Percentiles rank a stretch among this genome's conserved stretches.
phyloP scores from a whole-genome alignment of 306 rosid species.

The Glycyrrhiza uralensis region DNA sequence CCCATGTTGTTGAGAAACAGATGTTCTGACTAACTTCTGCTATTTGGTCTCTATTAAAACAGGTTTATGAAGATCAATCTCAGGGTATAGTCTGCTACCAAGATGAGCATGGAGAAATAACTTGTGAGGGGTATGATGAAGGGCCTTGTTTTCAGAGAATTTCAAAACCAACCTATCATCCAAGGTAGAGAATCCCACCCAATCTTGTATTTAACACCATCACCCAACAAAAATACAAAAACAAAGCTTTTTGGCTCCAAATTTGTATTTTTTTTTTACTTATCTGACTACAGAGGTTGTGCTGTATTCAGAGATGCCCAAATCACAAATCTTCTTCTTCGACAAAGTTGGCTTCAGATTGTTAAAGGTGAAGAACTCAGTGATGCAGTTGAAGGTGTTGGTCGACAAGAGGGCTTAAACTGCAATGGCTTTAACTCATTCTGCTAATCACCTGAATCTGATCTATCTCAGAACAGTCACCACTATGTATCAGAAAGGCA shows the following conservation, averaged over 20 bases:
- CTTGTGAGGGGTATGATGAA: conserved; percentile 83
- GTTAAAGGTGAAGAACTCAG: conserved; percentile 43
- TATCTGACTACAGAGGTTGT: neutral
- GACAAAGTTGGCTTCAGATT: conserved; percentile 54
- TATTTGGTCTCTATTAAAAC: neutral
- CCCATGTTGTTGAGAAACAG: too few relatives aligned
- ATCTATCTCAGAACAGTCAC: neutral
- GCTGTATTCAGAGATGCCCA: conserved; percentile 45
- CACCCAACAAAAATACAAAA: neutral
- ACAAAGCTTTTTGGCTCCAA: neutral
- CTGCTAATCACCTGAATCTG: conserved; percentile 3
- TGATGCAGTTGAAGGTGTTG: conserved; percentile 37
- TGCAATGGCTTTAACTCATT: conserved; percentile 60
- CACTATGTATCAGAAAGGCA: conserved; percentile 3
- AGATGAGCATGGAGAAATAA: conserved; percentile 72
- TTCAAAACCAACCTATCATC: conserved; percentile 36
- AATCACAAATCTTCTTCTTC: conserved; percentile 48
- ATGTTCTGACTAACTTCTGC: neutral
- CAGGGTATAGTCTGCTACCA: conserved; percentile 71
- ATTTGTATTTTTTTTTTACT: neutral
- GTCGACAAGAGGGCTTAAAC: conserved; percentile 48
- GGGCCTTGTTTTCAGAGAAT: conserved; percentile 64
- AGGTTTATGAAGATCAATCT: conserved; percentile 67
- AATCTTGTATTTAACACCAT: neutral
- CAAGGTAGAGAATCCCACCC: conserved; percentile 37